Evolutionary conservation across 163 green algal genomes (phyloP).

Genomic region (Coccomyxa subellipsoidea): DNA sequence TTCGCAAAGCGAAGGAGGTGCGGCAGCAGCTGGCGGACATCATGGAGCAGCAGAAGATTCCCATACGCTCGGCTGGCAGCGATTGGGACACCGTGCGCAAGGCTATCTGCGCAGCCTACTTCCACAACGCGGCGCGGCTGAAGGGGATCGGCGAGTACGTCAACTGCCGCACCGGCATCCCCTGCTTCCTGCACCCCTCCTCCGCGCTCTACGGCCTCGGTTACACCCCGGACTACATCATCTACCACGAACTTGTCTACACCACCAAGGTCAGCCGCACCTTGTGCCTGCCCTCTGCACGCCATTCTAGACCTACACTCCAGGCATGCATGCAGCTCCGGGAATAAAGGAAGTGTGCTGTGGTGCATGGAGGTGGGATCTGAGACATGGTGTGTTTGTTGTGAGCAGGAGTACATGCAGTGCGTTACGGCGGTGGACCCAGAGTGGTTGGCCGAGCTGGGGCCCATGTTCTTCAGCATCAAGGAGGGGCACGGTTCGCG

Average conservation of each 20-base stretch:
- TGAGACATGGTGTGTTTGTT: neutral
- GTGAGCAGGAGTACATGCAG: slow-evolving; percentile 39
- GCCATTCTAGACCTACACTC: too few species aligned
- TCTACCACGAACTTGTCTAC: slow-evolving; percentile 97
- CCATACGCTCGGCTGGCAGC: slow-evolving; percentile 59
- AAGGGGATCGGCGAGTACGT: slow-evolving; percentile 97
- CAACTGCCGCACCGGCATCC: slow-evolving; percentile 86
- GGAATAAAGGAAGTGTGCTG: too few species aligned
- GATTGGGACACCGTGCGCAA: slow-evolving; percentile 95
- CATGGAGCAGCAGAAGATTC: slow-evolving; percentile 88
- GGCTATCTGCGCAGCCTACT: slow-evolving; percentile 95
- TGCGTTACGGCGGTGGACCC: slow-evolving; percentile 97
- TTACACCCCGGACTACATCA: slow-evolving; percentile 96
- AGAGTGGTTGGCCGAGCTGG: slow-evolving; percentile 95
- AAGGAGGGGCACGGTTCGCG: slow-evolving; percentile 80
- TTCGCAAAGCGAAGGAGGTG: slow-evolving; percentile 77
- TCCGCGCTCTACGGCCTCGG: slow-evolving; percentile 93
- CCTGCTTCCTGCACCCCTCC: slow-evolving; percentile 84
- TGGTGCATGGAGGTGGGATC: neutral
- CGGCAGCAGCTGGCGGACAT: slow-evolving; percentile 93
- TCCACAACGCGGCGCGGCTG: slow-evolving; percentile 91
- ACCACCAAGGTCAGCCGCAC: slow-evolving; percentile 74
- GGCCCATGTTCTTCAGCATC: slow-evolving; percentile 97
- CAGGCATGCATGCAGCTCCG: too few species aligned
- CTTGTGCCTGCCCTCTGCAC: too few species aligned